Base-by-base conservation (phyloP, 345 rosid species). In the Arabis alpina region DNA sequence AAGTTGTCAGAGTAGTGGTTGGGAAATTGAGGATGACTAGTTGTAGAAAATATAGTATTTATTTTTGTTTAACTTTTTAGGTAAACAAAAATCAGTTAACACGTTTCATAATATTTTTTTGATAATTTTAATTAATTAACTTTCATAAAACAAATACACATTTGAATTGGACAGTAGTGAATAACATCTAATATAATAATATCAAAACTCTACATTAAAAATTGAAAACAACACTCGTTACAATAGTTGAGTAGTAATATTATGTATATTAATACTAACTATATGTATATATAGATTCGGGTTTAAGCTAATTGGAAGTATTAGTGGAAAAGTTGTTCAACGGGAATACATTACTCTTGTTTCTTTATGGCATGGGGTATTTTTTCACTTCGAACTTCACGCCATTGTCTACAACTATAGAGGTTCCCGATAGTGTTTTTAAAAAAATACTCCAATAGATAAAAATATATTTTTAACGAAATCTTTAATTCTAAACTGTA, bases 351-450 rank as follows among this genome's bases (percentile, higher is more conserved):
- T 54, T 49, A 16, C 66, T 49, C 50, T 59, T 70, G 74, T 70
- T 70, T 59, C 66, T 39, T 59, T 70, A 70, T 70, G 74, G 74
- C 74, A 70, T 58, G 74, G 40, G 45, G 72, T 59, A 59, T 70
- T 70, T 55, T 19, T 58, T 49, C 42, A 37, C 59, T 28, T 59
- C 4, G 73, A 49, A 59, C 14, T 39, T 50, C 66, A 58, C 74
- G 74, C 66, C 73, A 45, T 39, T 39, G 59, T 65, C 70, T 52
- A 39, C 4, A n/a, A 10, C 28, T 3, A 41, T 54, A 28, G 8
- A 66, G 15, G 23, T 66, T 66, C 71, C 71, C 71, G 54, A 66
- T 53, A 51, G 4, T 48, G 23, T 7, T 47, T 61, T 12, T 0
- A 27, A n/a, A n/a, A n/a, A 44, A 30, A 28, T 30, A 30, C 34